Conservation (phyloP, 208 protist species). For the Acanthamoeba divionensis region DNA sequence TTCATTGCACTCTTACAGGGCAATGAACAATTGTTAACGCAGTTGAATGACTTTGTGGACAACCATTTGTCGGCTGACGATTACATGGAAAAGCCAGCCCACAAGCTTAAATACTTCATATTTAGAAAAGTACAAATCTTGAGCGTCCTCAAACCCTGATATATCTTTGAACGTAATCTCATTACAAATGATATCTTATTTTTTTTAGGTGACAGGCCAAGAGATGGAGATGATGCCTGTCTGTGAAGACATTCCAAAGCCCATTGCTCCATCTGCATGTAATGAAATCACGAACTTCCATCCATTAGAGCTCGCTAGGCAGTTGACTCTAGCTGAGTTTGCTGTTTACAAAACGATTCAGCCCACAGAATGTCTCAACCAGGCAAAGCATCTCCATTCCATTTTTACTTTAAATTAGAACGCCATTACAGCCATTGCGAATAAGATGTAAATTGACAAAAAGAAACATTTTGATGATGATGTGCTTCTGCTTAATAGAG, state of each 20-base stretch:
- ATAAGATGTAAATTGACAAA: too few relatives aligned
- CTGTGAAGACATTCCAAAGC: slow-evolving; percentile 9
- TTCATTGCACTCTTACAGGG: too few relatives aligned
- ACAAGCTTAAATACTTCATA: slow-evolving; percentile 31
- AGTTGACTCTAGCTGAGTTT: slow-evolving; percentile 27
- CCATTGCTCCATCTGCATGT: neutral
- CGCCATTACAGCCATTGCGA: neutral
- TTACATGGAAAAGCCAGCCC: slow-evolving; percentile 15
- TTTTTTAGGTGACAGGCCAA: neutral
- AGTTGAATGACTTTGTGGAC: neutral
- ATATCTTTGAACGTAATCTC: too few relatives aligned
- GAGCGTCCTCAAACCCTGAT: neutral
- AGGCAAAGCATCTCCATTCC: neutral
- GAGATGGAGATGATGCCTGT: slow-evolving; percentile 27
- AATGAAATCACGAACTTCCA: slow-evolving; percentile 20
- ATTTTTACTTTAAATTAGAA: neutral
- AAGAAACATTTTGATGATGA: too few relatives aligned
- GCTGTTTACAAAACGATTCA: slow-evolving; percentile 26
- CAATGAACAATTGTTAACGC: neutral
- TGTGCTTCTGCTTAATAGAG: too few relatives aligned
- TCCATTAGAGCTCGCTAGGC: slow-evolving; percentile 9
- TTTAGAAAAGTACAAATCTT: neutral
- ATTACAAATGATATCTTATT: neutral
- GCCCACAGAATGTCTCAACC: slow-evolving; percentile 34
- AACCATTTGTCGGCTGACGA: slow-evolving; percentile 9